Evolutionary conservation across 352 stramenopile genomes (phyloP), one percentile per base, ranked within the genome.

Genomic region (Phytopythium mirpurense): DNA sequence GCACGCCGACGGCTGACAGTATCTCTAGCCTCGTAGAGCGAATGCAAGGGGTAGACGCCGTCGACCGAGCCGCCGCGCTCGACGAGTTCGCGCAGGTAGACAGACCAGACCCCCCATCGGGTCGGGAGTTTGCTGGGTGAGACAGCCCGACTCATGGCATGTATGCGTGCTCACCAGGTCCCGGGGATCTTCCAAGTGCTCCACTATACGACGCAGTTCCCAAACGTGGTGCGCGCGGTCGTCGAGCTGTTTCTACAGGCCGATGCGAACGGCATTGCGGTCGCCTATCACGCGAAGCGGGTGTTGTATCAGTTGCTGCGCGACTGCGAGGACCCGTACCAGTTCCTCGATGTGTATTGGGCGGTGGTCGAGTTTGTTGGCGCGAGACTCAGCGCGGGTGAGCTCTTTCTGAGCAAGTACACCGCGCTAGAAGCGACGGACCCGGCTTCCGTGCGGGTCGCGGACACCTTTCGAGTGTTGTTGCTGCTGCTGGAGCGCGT

Each of bases 341-440:
- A 73, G 29, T 85, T 88, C 54, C 44, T 73, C 5, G 72, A 83
- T 12, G 7, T 88, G 15, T 88, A 79, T 57, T 67, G 62, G 43
- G 38, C 58, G 21, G 43, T 86, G 27, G n/a, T 88, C 1, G 68
- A 79, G n/a, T 75, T 72, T 54, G 52, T 84, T 29, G 66, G 62
- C 0, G 16, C 21, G 10, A 55, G 56, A 10, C 60, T 77, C 40
- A 53, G 58, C 27, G 51, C 44, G 1, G 67, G 47, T n/a, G 21
- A 56, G 3, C 56, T 86, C 6, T 60, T 57, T 21, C 31, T 85
- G 15, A 52, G 68, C 12, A 62, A 59, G 12, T 52, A 61, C 15
- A 37, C 65, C 2, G 23, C 67, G 1, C 50, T 56, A 8, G 45
- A 57, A 27, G 50, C 10, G 12, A 46, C 24, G 0, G 42, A 72